Conservation (phyloP, 2,329 filamentous ascomycete species). For the Magnaporthiopsis poae region DNA sequence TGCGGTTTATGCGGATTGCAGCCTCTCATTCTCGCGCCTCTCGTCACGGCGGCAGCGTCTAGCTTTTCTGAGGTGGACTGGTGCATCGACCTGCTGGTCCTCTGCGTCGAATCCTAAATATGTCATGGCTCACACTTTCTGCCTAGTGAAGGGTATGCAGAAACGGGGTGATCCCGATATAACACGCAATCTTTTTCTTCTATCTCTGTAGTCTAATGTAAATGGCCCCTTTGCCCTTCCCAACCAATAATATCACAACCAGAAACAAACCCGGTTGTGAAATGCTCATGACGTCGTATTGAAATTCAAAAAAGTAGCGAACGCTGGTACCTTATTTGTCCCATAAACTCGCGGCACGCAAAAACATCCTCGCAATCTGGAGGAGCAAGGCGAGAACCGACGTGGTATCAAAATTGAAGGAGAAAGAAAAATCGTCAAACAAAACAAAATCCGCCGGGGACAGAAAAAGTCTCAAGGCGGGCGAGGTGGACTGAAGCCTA, state of each 20-base stretch:
- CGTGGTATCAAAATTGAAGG: conserved; percentile 7
- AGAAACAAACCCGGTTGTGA: not conserved
- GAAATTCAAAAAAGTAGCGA: not conserved
- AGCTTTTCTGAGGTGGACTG: too few relatives aligned
- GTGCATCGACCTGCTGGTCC: too few relatives aligned
- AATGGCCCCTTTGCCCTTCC: not conserved
- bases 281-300: not conserved
- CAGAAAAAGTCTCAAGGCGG: not conserved
- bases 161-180: not conserved
- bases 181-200: not conserved
- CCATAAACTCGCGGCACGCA: conserved; percentile 1
- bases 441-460: not conserved
- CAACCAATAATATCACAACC: not conserved
- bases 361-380: not conserved
- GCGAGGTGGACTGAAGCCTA: not conserved
- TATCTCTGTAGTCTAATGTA: not conserved
- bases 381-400: not conserved
- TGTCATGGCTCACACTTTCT: too few relatives aligned
- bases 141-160: too few relatives aligned
- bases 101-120: too few relatives aligned
- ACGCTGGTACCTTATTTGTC: not conserved
- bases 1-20: too few relatives aligned
- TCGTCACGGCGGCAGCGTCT: too few relatives aligned
- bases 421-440: not conserved
- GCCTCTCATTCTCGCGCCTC: too few relatives aligned